Evolutionary conservation across 768 basidiomycete species (phyloP).

Genomic region (Tephrocybe sp.): DNA sequence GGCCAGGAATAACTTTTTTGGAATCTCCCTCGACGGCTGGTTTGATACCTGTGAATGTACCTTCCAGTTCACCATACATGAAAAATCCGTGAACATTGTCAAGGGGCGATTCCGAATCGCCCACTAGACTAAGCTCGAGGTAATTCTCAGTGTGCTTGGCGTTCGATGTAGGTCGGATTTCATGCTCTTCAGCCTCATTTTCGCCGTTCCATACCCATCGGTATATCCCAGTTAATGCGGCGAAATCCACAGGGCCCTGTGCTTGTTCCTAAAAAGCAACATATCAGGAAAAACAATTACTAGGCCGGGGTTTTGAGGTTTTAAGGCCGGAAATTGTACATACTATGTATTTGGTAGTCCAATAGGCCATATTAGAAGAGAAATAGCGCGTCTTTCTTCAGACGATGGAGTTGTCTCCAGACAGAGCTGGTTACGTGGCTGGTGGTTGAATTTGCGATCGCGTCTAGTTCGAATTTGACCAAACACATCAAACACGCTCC

Average conservation of each 20-base stretch:
- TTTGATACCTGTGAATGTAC: background rate
- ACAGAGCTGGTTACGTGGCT: no score
- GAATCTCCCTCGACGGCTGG: background rate
- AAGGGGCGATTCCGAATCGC: background rate
- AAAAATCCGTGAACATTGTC: constrained; percentile 3
- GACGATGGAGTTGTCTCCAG: no score
- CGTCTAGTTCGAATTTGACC: no score
- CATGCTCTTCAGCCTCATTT: background rate
- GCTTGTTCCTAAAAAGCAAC: no score
- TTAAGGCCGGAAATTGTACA: no score
- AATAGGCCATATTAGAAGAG: no score
- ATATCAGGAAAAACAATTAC: no score
- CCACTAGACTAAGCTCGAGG: background rate
- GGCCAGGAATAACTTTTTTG: background rate
- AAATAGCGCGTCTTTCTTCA: no score
- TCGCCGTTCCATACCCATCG: constrained; percentile 8
- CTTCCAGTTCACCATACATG: background rate
- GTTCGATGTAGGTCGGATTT: background rate
- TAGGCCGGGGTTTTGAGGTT: no score
- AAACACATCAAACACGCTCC: no score
- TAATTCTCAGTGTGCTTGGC: background rate
- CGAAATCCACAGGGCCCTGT: constrained; percentile 1
- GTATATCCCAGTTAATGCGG: constrained; percentile 1
- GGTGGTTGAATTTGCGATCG: no score
- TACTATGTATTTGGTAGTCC: no score